phyloP scores from a whole-genome alignment of 2,329 filamentous ascomycete species.

The Myriosclerotinia curreyana region DNA sequence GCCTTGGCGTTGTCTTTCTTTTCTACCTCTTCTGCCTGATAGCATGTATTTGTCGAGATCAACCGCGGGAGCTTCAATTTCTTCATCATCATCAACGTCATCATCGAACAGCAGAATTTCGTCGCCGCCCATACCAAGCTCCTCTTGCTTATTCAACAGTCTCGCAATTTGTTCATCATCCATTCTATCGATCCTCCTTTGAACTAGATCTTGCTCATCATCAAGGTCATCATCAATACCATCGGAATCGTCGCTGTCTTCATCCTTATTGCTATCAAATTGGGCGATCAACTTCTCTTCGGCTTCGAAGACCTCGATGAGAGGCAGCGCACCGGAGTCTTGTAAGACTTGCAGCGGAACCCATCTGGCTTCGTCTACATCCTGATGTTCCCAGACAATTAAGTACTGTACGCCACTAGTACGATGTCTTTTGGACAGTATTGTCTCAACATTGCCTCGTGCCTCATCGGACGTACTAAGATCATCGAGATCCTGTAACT shows the following conservation, averaged over 20 bases:
- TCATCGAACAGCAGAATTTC: conserved; percentile 57
- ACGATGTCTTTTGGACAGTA: conserved; percentile 47
- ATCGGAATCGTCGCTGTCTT: conserved; percentile 27
- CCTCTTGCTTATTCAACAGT: conserved; percentile 59
- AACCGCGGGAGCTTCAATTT: conserved; percentile 5
- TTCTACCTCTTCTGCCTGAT: conserved; percentile 29
- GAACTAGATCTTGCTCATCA: conserved; percentile 41
- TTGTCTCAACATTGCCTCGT: conserved; percentile 42
- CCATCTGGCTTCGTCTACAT: conserved; percentile 50
- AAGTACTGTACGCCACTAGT: conserved; percentile 49
- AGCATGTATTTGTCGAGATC: conserved; percentile 19
- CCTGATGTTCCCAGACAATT: conserved; percentile 47
- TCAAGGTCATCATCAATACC: conserved; percentile 22
- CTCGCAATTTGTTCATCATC: conserved; percentile 62
- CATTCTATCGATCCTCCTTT: conserved; percentile 45
- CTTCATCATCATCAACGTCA: conserved; percentile 36
- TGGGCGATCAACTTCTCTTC: conserved; percentile 37
- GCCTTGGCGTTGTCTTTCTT: conserved; percentile 35
- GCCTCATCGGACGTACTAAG: conserved; percentile 50
- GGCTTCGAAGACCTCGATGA: conserved; percentile 40
- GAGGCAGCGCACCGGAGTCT: conserved; percentile 32
- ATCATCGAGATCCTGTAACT: conserved; percentile 48
- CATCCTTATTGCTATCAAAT: conserved; percentile 40
- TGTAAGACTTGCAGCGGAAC: conserved; percentile 42
- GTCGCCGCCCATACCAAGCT: conserved; percentile 58